phyloP scores from a whole-genome alignment of 352 stramenopile genomes.

The Globisporangium parvum region DNA sequence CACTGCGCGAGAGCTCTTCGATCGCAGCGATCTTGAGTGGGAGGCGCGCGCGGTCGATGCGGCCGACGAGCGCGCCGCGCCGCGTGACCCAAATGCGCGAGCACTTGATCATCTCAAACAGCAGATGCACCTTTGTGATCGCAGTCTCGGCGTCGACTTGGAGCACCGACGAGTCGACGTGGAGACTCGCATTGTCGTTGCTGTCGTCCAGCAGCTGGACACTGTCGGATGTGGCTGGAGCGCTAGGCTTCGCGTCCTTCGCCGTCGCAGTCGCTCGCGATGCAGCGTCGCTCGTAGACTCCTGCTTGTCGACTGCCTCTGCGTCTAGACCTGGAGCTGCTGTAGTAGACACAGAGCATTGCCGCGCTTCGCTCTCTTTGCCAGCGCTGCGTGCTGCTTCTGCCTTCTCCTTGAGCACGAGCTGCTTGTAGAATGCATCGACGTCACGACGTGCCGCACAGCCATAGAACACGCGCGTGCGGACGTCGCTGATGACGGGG shows the following conservation, averaged over 20 bases:
- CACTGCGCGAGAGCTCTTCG: slow-evolving; percentile 4
- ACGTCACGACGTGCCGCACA: slow-evolving; percentile 26
- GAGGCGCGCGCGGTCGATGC: slow-evolving; percentile 46
- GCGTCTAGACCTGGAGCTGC: not conserved
- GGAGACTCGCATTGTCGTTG: slow-evolving; percentile 17
- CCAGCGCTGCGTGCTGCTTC: not conserved
- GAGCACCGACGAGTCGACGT: slow-evolving; percentile 43
- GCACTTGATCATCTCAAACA: slow-evolving; percentile 76
- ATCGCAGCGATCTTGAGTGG: slow-evolving; percentile 31
- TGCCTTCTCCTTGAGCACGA: not conserved
- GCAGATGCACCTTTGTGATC: slow-evolving; percentile 56
- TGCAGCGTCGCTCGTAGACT: not conserved
- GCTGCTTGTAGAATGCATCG: slow-evolving; percentile 3
- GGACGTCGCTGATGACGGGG: slow-evolving; percentile 34
- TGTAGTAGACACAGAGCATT: slow-evolving; percentile 5
- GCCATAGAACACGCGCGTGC: slow-evolving; percentile 40
- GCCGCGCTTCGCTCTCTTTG: slow-evolving; percentile 10
- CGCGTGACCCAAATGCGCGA: slow-evolving; percentile 49
- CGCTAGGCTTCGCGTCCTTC: not conserved
- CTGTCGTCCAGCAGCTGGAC: slow-evolving; percentile 17
- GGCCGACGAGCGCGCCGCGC: slow-evolving; percentile 42
- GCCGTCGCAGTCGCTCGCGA: not conserved
- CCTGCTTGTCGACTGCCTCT: not conserved
- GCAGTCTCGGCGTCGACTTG: slow-evolving; percentile 50
- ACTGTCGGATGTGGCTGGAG: not conserved